phyloP scores from a whole-genome alignment of 2,329 filamentous ascomycete species.

The Alternaria rosae region DNA sequence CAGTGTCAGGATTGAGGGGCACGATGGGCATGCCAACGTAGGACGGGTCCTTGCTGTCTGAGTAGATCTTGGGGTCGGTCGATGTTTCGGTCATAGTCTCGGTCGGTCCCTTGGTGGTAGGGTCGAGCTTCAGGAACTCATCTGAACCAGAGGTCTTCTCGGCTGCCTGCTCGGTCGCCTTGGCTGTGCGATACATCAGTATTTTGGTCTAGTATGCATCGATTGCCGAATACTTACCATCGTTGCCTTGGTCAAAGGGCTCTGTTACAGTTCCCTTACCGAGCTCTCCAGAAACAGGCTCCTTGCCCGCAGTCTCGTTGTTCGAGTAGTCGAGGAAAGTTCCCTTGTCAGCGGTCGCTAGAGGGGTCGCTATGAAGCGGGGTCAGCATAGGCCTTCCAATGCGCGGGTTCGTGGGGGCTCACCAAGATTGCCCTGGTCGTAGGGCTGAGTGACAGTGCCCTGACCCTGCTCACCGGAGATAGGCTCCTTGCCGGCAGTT shows the following conservation, averaged over 20 bases:
- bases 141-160: slow-evolving; percentile 14
- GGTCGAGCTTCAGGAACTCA: slow-evolving; percentile 26
- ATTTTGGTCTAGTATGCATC: not conserved
- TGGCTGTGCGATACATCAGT: slow-evolving; percentile 12
- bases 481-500: slow-evolving; percentile 66
- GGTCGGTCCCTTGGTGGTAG: slow-evolving; percentile 12
- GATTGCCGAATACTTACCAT: slow-evolving; percentile 3
- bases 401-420: slow-evolving; percentile 17
- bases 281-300: slow-evolving; percentile 76
- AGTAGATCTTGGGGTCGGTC: slow-evolving; percentile 18
- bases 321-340: slow-evolving; percentile 26
- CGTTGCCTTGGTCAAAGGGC: slow-evolving; percentile 81
- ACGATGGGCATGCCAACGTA: slow-evolving; percentile 25
- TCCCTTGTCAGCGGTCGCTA: slow-evolving; percentile 15
- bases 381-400: slow-evolving; percentile 10
- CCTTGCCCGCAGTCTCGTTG: slow-evolving; percentile 55
- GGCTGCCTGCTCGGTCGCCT: slow-evolving; percentile 3
- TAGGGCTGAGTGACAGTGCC: slow-evolving; percentile 75
- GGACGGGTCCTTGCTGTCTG: slow-evolving; percentile 22
- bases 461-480: slow-evolving; percentile 74
- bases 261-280: slow-evolving; percentile 73
- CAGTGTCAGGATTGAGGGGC: slow-evolving; percentile 27
- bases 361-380: slow-evolving; percentile 21
- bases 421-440: slow-evolving; percentile 75
- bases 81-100: slow-evolving; percentile 6